Evolutionary conservation across 2,329 filamentous ascomycete genomes (phyloP), one percentile per base, ranked within the genome.

Genomic region (Aspergillus terreus): DNA sequence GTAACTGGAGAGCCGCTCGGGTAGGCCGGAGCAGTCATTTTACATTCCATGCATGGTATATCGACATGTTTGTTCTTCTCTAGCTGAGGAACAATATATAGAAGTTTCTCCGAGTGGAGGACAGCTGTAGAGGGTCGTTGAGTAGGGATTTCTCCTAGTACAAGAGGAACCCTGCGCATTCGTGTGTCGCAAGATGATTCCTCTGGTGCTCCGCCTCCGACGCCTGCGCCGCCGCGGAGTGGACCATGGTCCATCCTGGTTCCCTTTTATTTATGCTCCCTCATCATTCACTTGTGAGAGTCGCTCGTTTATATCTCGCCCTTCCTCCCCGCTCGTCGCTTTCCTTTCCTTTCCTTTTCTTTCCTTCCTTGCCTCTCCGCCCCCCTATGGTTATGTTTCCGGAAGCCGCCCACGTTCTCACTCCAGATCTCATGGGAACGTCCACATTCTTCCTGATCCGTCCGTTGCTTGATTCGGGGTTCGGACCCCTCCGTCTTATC

Each of bases 361-460:
- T 25, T 44, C 50, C 48, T 46, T 32, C 30, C 43, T 36, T 25
- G 45, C 50, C 48, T 46, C 41, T 19, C 19, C 19, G 19, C 19
- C 19, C 41, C 49, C 25, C 36, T n/a, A 42, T 35, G 54, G 52
- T 49, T 55, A 63, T 62, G 63, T 53, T 58, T 53, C 50, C 55
- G 59, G 57, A 60, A 57, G 33, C 45, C 51, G 52, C 33, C 46
- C 21, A 50, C 51, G 38, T 44, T 47, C 50, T 44, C 51, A 41
- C 45, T 43, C 47, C 38, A 52, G 58, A 38, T 53, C 53, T 54
- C 45, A 63, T 62, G 59, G 61, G 57, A 61, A 52, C 57, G 48
- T 59, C 58, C 55, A 60, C 57, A 59, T 62, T 63, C 57, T 56
- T 62, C 59, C 60, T 58, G 49, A 59, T 66, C 57, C 59, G 60